A percentile compares a stretch with the other conserved stretches of the same genome.
These are phyloP conservation scores for Stevia rebaudiana DNA, from an alignment of 140 eudicot genomes.

Conservation along the genomic window DNA sequence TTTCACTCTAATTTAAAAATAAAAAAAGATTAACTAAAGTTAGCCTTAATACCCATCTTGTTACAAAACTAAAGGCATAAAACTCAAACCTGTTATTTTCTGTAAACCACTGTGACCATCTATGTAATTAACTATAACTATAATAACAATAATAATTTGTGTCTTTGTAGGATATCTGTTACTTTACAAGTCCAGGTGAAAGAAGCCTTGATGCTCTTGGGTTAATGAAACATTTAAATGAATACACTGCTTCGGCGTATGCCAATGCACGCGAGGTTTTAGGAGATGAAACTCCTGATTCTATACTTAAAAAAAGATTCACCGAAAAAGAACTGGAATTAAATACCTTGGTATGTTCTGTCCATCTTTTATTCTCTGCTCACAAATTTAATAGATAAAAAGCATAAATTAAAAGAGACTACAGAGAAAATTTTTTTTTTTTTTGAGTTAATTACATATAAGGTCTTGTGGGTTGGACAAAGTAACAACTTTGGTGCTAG, in stretches of 20 bases:
- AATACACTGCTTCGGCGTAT: conserved; percentile 63
- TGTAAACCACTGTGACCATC: too few species aligned
- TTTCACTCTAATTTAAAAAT: too few species aligned
- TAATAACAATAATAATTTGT: background rate
- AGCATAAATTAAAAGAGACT: background rate
- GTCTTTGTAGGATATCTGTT: conserved; percentile 57
- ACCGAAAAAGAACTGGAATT: conserved; percentile 23
- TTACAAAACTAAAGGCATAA: too few species aligned
- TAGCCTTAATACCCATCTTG: too few species aligned
- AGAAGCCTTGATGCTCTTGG: conserved; percentile 68
- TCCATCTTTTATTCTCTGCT: background rate
- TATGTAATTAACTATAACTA: too few species aligned
- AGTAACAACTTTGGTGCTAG: too few species aligned
- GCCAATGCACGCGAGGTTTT: conserved; percentile 67
- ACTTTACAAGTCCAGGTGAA: conserved; percentile 64
- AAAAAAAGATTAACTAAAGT: too few species aligned
- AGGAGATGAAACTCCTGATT: conserved; percentile 78
- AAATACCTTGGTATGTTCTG: conserved; percentile 43
- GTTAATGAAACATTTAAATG: conserved; percentile 68
- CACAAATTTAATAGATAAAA: background rate
- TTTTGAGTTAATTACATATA: too few species aligned
- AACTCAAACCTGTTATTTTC: too few species aligned
- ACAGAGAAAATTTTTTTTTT: too few species aligned
- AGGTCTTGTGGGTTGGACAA: too few species aligned
- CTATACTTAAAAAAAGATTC: conserved; percentile 43